Evolutionary conservation across 108 stramenopile species (phyloP).

Genomic region (Nitzschia putrida): DNA sequence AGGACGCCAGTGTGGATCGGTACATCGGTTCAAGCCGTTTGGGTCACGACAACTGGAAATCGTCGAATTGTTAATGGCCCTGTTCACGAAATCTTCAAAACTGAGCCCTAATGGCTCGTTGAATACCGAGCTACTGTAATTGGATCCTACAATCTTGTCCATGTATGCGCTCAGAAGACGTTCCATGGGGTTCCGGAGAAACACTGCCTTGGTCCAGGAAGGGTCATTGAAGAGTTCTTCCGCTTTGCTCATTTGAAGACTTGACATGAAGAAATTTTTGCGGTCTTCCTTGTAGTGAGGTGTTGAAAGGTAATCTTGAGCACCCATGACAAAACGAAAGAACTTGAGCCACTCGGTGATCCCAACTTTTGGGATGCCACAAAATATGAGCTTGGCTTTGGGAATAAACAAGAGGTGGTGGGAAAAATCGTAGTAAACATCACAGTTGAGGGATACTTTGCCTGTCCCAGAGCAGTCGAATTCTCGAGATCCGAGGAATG

Average conservation of each 20-base stretch:
- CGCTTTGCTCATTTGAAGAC: conserved; percentile 25
- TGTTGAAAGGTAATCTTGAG: conserved; percentile 51
- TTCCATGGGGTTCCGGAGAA: conserved; percentile 55
- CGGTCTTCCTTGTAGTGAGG: conserved; percentile 54
- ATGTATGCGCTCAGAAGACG: conserved; percentile 48
- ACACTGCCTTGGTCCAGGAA: conserved; percentile 49
- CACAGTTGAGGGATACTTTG: not conserved
- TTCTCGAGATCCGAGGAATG: not conserved
- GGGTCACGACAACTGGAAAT: conserved; percentile 7
- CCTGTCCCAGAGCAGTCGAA: not conserved
- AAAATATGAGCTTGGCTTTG: conserved; percentile 49
- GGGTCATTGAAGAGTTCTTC: conserved; percentile 34
- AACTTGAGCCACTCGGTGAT: conserved; percentile 58
- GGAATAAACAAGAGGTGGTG: conserved; percentile 47
- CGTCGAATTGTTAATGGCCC: not conserved
- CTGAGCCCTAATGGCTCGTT: conserved; percentile 17
- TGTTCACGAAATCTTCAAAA: conserved; percentile 49
- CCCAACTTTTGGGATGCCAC: conserved; percentile 58
- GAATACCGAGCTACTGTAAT: not conserved
- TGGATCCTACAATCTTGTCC: conserved; percentile 27
- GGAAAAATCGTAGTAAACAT: not conserved
- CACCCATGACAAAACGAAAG: conserved; percentile 42
- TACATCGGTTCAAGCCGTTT: conserved; percentile 35
- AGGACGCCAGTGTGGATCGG: conserved; percentile 60
- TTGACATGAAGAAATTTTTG: conserved; percentile 26